These are phyloP conservation scores for Rhytidhysteron rufulum DNA, from an alignment of 2,329 filamentous ascomycete genomes.

Conservation along the genomic window DNA sequence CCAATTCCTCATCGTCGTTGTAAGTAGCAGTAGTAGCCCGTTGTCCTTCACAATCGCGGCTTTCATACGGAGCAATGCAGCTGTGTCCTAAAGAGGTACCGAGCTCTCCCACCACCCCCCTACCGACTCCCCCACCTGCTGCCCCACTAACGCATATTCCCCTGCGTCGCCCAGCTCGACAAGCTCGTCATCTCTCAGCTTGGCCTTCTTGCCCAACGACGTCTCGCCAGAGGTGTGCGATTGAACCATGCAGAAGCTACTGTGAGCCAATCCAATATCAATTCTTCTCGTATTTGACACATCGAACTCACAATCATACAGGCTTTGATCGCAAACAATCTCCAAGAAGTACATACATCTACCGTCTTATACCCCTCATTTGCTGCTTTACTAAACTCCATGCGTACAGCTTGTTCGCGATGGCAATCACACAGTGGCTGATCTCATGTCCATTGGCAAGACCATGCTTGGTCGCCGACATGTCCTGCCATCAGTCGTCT, in stretches of 20 bases:
- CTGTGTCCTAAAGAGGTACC: slow-evolving; percentile 35
- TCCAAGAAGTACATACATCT: slow-evolving; percentile 66
- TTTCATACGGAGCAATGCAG: slow-evolving; percentile 34
- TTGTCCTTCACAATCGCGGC: too few species aligned
- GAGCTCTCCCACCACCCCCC: background rate
- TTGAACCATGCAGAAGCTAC: slow-evolving; percentile 88
- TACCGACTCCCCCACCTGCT: slow-evolving; percentile 2
- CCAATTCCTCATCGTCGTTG: too few species aligned
- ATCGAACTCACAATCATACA: slow-evolving; percentile 24
- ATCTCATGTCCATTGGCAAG: slow-evolving; percentile 87
- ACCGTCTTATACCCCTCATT: slow-evolving; percentile 5
- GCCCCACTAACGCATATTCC: slow-evolving; percentile 18
- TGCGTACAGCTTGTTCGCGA: slow-evolving; percentile 75
- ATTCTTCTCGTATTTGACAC: slow-evolving; percentile 6
- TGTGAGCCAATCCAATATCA: too few species aligned
- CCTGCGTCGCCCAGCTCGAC: slow-evolving; percentile 84
- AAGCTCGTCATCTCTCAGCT: slow-evolving; percentile 92
- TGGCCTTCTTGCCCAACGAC: slow-evolving; percentile 79
- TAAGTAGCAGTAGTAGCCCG: too few species aligned
- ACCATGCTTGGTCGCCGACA: slow-evolving; percentile 92
- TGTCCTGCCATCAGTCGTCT: slow-evolving; percentile 76
- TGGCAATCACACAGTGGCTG: slow-evolving; percentile 86
- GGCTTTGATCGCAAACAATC: slow-evolving; percentile 80
- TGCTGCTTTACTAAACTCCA: slow-evolving; percentile 5
- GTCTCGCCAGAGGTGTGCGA: slow-evolving; percentile 81